Evolutionary conservation across 169 alveolate genomes (phyloP).

Genomic region (Blepharisma undulans): DNA sequence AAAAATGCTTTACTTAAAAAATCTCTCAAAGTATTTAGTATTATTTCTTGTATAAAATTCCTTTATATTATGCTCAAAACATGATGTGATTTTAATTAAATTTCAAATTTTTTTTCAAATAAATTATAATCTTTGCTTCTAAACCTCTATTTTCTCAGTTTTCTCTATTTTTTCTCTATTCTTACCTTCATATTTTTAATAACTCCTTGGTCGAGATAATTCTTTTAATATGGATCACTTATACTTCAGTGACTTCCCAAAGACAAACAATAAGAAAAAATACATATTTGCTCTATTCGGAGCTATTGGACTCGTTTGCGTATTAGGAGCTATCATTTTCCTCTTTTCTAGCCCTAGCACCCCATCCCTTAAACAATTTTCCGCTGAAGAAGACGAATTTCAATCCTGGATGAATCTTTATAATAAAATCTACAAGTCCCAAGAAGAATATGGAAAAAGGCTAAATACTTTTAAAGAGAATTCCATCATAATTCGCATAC

Average conservation of each 20-base stretch:
- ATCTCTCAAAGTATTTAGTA: too few species aligned
- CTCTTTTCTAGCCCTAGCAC: background rate
- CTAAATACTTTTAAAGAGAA: slow-evolving; percentile 13
- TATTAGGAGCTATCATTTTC: background rate
- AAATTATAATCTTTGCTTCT: background rate
- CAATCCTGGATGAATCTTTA: background rate
- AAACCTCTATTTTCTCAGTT: background rate
- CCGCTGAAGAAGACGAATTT: slow-evolving; percentile 29
- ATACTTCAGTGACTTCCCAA: background rate
- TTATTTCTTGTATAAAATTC: background rate
- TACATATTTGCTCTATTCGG: background rate
- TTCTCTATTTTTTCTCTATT: background rate
- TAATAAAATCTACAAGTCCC: slow-evolving; percentile 1
- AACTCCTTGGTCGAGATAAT: background rate
- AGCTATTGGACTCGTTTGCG: background rate
- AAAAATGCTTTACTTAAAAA: too few species aligned
- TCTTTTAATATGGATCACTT: background rate
- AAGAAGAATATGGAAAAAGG: background rate
- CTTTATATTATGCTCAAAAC: too few species aligned
- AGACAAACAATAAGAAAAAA: background rate
- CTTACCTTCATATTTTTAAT: background rate
- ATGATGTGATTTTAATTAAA: too few species aligned
- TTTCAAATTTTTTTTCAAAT: too few species aligned
- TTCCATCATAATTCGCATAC: background rate
- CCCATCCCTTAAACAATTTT: background rate